Percentiles rank a stretch among this genome's conserved stretches.
These are phyloP conservation scores for Lentinula detonsa DNA, from an alignment of 768 basidiomycete genomes.

Conservation along the genomic window DNA sequence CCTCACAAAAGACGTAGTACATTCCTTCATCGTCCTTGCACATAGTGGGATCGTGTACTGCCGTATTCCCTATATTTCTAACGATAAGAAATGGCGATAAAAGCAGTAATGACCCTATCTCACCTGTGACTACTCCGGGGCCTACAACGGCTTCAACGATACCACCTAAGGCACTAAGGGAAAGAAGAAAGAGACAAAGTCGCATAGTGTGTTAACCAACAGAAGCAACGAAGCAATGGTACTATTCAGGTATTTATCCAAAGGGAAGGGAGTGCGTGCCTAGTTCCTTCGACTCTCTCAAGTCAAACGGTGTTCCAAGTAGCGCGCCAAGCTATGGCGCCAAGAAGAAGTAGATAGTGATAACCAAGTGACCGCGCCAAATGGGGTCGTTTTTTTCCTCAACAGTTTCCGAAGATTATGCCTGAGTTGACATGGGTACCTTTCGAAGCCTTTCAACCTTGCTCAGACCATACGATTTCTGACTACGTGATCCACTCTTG, in stretches of 20 bases:
- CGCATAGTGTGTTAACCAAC: background rate
- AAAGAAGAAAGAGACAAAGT: background rate
- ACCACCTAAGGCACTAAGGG: background rate
- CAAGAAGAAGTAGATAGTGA: background rate
- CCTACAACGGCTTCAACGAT: background rate
- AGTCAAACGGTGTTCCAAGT: no score
- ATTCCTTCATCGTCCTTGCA: conserved; percentile 22
- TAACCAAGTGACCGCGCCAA: background rate
- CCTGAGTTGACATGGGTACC: background rate
- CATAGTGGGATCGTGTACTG: conserved; percentile 23
- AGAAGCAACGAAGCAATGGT: background rate
- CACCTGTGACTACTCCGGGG: conserved; percentile 1
- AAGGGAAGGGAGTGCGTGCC: background rate
- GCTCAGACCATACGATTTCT: background rate
- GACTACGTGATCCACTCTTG: background rate
- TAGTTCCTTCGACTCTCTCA: background rate
- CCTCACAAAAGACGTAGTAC: conserved; percentile 23
- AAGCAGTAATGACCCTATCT: background rate
- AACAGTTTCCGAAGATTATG: background rate
- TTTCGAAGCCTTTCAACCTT: background rate
- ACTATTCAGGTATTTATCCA: background rate
- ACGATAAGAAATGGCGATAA: conserved; percentile 9
- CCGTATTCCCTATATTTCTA: conserved; percentile 8
- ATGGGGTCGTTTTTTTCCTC: background rate
- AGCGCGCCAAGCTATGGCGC: background rate